Evolutionary conservation across 345 rosid species (phyloP).

Genomic region (Syzygium jambos): DNA sequence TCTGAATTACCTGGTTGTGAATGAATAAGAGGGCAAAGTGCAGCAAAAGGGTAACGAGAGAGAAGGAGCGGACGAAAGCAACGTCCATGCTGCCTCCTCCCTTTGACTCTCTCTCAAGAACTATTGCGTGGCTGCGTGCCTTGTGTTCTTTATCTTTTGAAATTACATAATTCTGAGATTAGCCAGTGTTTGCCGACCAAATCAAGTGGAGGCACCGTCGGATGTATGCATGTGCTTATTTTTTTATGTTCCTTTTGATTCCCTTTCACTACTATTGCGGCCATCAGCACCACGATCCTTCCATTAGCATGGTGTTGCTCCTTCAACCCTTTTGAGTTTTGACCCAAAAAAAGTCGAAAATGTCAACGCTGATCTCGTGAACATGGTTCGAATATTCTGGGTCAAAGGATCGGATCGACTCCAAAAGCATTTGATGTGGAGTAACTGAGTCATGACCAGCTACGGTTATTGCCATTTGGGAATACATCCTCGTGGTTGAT

Average conservation of each 20-base stretch:
- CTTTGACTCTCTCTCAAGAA: background rate
- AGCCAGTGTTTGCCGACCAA: background rate
- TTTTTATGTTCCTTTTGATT: background rate
- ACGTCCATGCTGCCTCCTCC: background rate
- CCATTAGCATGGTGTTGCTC: background rate
- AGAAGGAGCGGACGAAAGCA: background rate
- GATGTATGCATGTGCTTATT: background rate
- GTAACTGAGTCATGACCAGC: background rate
- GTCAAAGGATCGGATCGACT: background rate
- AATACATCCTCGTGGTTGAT: background rate
- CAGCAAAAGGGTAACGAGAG: background rate
- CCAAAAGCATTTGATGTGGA: background rate
- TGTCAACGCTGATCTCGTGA: background rate
- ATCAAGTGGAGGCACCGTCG: background rate
- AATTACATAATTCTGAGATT: background rate
- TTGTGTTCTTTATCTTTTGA: background rate
- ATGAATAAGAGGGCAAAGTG: background rate
- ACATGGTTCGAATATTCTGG: background rate
- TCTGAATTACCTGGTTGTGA: background rate
- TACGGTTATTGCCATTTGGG: background rate
- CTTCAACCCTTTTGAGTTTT: background rate
- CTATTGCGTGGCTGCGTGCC: background rate
- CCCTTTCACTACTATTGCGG: background rate
- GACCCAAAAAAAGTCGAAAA: background rate
- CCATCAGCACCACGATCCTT: background rate